phyloP scores from a whole-genome alignment of 2,329 filamentous ascomycete genomes.

The Macrophomina tecta region DNA sequence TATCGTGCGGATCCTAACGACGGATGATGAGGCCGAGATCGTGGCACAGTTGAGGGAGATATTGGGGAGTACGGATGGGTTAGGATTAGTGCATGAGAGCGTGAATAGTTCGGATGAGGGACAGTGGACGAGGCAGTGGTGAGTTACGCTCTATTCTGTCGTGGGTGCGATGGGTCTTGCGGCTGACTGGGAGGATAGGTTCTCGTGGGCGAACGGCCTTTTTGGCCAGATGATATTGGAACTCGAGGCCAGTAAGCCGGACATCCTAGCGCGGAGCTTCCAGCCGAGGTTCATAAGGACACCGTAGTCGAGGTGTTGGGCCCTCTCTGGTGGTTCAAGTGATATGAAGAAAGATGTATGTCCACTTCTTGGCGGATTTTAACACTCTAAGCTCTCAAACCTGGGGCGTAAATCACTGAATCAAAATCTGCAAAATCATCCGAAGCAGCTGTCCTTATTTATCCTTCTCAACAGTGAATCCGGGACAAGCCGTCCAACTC shows the following conservation, averaged over 20 bases:
- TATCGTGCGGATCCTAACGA: conserved; percentile 58
- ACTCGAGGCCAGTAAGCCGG: conserved; percentile 51
- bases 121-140: conserved; percentile 58
- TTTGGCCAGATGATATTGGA: conserved; percentile 58
- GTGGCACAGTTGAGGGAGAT: conserved; percentile 50
- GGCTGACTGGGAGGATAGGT: conserved; percentile 35
- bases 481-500: no score
- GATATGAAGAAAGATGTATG: no score
- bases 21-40: conserved; percentile 54
- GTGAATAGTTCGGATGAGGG: conserved; percentile 54
- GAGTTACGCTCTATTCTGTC: background rate
- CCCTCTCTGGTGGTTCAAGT: no score
- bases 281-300: conserved; percentile 36
- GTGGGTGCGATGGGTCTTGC: background rate
- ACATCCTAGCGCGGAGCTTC: conserved; percentile 51
- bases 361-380: no score
- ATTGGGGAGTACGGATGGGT: conserved; percentile 53
- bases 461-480: no score
- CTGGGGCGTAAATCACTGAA: no score
- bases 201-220: conserved; percentile 59
- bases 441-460: no score
- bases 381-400: no score
- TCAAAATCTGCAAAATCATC: no score
- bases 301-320: background rate
- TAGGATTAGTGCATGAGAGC: conserved; percentile 60